phyloP scores from a whole-genome alignment of 768 basidiomycete species.

The Podaxis sp. region DNA sequence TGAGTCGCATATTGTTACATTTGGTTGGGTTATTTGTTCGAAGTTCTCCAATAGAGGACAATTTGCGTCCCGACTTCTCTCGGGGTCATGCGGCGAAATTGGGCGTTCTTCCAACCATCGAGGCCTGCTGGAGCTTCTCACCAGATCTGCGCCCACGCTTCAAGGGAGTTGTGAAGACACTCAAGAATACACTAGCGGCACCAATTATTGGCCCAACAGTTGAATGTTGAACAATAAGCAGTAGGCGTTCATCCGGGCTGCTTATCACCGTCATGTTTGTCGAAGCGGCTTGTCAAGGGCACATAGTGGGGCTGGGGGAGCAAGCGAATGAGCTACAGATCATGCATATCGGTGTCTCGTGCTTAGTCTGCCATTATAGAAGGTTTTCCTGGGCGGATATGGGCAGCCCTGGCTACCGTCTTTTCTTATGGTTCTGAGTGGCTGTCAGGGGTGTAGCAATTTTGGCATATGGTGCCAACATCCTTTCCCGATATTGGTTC shows the following conservation, averaged over 20 bases:
- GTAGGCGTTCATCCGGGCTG: not conserved
- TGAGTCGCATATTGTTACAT: slow-evolving; percentile 21
- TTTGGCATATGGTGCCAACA: no score
- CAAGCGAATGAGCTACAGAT: no score
- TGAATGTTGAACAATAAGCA: not conserved
- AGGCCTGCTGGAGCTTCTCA: not conserved
- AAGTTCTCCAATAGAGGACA: not conserved
- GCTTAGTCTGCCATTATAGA: no score
- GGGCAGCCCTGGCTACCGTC: no score
- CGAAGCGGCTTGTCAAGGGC: no score
- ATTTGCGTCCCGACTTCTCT: not conserved
- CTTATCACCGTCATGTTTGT: not conserved
- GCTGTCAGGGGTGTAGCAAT: no score
- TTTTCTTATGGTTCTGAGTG: no score
- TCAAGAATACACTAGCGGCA: not conserved
- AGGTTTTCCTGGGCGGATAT: no score
- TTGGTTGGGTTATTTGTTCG: not conserved
- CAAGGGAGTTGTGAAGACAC: not conserved
- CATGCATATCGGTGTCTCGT: no score
- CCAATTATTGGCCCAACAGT: not conserved
- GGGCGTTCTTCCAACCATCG: not conserved
- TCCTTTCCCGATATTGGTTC: no score
- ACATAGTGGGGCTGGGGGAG: no score
- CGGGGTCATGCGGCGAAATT: not conserved
- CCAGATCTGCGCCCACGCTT: not conserved